Evolutionary conservation across 2,329 filamentous ascomycete species (phyloP), one percentile per base, ranked within the genome.

Genomic region (Fusarium subglutinans): DNA sequence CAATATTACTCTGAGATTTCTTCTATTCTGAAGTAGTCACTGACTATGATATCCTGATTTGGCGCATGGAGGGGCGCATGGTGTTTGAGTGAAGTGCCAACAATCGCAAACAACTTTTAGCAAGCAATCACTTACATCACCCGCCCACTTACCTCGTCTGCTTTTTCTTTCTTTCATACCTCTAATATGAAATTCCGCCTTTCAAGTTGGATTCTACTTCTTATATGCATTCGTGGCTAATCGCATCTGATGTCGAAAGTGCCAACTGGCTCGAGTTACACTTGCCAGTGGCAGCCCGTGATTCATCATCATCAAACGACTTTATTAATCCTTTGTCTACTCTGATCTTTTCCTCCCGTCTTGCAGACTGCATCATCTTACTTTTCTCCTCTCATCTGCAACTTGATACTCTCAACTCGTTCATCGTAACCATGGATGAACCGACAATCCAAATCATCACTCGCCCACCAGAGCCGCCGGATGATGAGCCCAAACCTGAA

Each of bases 1-100:
- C 8, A 4, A n/a, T 17, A 9, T 28, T 5, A 13, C 10, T 40
- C 10, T 5, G 2, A 13, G 2, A 13, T 3, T 13, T n/a, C 3
- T 13, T 9, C n/a, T 15, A 8, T 5, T 3, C 14, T 22, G 1
- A 28, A 22, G 10, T 11, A 10, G n/a, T 28, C 11, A 22, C 7
- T 22, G 35, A 28, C 12, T 18, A 8, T 38, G 13, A 5, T 13
- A n/a, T 30, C 20, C 15, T 55, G 35, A 18, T n/a, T 28, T 30
- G 20, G 15, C 8, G 4, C 8, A 38, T 54, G 5, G 50, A 37
- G n/a, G 6, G 22, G 7, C 9, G n/a, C 18, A 37, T 38, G 18
- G 18, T 24, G 33, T 12, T 37, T 28, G 22, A 15, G 18, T 22
- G 8, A 48, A 51, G 22, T 38, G 7, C 18, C 18, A 35, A 15